phyloP scores from a whole-genome alignment of 306 rosid genomes.

The Pterocarpus santalinus region DNA sequence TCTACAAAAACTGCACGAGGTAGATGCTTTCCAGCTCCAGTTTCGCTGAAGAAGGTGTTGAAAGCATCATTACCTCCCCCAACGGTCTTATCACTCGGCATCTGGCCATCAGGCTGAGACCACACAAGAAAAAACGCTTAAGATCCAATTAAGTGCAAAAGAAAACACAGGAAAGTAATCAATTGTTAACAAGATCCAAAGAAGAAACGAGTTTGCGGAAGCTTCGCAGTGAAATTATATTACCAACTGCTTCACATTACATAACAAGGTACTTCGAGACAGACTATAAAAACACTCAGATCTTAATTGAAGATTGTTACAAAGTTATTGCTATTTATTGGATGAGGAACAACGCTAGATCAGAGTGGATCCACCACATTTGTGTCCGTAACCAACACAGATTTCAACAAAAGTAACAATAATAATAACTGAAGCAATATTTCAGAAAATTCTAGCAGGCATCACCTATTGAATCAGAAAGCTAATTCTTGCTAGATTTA shows the following conservation, averaged over 20 bases:
- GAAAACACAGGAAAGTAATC: neutral
- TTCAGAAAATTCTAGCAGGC: no score
- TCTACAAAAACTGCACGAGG: slow-evolving; percentile 88
- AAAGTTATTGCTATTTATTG: neutral
- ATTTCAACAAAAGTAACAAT: neutral
- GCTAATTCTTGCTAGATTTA: no score
- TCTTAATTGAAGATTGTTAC: neutral
- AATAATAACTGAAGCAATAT: no score
- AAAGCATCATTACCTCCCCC: slow-evolving; percentile 91
- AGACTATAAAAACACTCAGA: neutral
- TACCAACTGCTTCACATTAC: no score
- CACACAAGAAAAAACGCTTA: slow-evolving; percentile 4
- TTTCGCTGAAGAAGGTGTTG: slow-evolving; percentile 90
- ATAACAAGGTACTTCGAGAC: neutral
- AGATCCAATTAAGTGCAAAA: neutral
- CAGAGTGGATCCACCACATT: neutral
- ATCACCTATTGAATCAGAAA: no score
- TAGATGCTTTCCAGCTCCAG: slow-evolving; percentile 85
- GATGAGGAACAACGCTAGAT: neutral
- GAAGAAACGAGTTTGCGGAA: no score
- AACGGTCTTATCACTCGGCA: slow-evolving; percentile 75
- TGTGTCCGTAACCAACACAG: neutral
- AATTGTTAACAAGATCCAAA: no score
- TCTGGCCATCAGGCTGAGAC: slow-evolving; percentile 80
- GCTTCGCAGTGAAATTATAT: no score